phyloP scores from a whole-genome alignment of 306 rosid species.

The Cicer judaicum region DNA sequence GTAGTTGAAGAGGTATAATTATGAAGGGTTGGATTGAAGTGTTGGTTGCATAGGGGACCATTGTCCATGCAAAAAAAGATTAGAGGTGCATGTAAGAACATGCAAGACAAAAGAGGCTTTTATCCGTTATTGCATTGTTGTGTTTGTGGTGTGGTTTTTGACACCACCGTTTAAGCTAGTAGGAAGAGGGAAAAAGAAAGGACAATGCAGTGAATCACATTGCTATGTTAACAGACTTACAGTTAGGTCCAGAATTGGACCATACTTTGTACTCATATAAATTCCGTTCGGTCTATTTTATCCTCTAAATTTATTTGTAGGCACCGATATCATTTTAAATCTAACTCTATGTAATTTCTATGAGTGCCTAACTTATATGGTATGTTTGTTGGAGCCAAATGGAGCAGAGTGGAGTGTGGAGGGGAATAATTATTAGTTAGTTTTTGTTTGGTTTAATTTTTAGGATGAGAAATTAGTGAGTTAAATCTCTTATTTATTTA shows the following conservation, averaged over 20 bases:
- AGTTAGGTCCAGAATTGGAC: constrained; percentile 40
- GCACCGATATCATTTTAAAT: neutral
- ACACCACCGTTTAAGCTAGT: constrained; percentile 29
- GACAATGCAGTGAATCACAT: constrained; percentile 37
- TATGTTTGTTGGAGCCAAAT: no score
- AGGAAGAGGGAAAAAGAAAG: constrained; percentile 28
- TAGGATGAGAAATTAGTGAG: no score
- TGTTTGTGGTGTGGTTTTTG: constrained; percentile 43
- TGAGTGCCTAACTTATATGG: neutral
- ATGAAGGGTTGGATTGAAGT: neutral
- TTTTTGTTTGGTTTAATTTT: no score
- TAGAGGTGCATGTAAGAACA: constrained; percentile 52
- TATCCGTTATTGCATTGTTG: constrained; percentile 47
- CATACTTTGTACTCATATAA: constrained; percentile 9
- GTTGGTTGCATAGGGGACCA: constrained; percentile 48
- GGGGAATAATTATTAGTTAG: no score
- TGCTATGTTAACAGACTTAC: constrained; percentile 24
- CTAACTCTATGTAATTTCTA: neutral
- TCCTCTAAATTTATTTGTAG: constrained; percentile 34
- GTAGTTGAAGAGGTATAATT: constrained; percentile 47
- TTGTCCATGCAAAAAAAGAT: constrained; percentile 52
- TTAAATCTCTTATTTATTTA: no score
- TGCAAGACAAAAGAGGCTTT: constrained; percentile 58
- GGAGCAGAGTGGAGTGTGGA: no score
- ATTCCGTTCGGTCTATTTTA: constrained; percentile 22